Conservation (phyloP, 2,329 filamentous ascomycete species). For the Aspergillus bombycis region DNA sequence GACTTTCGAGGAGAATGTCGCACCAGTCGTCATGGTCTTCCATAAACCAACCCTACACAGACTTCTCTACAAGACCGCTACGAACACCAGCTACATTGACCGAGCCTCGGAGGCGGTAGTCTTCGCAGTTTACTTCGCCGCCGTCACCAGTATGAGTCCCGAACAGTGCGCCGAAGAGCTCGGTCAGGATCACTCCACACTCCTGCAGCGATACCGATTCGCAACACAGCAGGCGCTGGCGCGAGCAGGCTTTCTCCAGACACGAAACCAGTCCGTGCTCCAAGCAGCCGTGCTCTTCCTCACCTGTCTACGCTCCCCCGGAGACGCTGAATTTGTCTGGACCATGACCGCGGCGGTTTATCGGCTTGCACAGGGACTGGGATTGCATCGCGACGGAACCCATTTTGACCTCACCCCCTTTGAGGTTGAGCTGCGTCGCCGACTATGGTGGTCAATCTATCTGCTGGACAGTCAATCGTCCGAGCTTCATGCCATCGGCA, state of each 20-base stretch:
- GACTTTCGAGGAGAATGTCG: neutral
- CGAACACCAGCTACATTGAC: conserved; percentile 49
- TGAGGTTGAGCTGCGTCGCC: conserved; percentile 52
- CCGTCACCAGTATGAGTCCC: conserved; percentile 54
- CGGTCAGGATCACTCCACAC: conserved; percentile 48
- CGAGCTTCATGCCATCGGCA: conserved; percentile 40
- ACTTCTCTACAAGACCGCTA: conserved; percentile 50
- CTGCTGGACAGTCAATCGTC: conserved; percentile 49
- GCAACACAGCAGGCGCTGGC: conserved; percentile 62
- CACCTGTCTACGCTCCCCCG: conserved; percentile 40
- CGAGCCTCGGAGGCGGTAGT: conserved; percentile 59
- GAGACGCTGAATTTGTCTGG: neutral
- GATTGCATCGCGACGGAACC: conserved; percentile 46
- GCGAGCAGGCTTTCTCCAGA: conserved; percentile 61
- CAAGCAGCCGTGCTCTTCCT: conserved; percentile 63
- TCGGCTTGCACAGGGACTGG: conserved; percentile 33
- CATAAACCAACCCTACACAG: conserved; percentile 54
- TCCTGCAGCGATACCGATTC: conserved; percentile 58
- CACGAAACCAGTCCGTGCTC: conserved; percentile 59
- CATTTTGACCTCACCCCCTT: conserved; percentile 47
- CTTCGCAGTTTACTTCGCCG: conserved; percentile 62
- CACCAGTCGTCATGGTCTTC: conserved; percentile 30
- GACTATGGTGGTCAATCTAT: conserved; percentile 53
- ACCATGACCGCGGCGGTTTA: neutral
- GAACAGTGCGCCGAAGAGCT: conserved; percentile 52